Percentiles rank a stretch among this genome's conserved stretches.
These are phyloP conservation scores for Zymoseptoria passerinii DNA, from an alignment of 2,329 filamentous ascomycete species.

Conservation along the genomic window DNA sequence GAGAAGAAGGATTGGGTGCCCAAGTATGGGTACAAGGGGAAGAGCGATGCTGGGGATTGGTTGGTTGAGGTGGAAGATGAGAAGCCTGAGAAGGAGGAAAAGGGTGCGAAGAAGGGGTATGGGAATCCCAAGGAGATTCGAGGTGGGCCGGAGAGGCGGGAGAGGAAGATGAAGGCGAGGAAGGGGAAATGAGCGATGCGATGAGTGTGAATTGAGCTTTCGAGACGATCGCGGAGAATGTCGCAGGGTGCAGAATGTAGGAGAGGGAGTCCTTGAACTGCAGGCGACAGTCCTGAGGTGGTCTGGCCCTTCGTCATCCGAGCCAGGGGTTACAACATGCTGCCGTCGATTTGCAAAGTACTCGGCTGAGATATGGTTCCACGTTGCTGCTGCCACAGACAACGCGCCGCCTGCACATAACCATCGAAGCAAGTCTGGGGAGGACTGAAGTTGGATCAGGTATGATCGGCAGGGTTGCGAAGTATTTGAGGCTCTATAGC, in stretches of 20 bases:
- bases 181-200: slow-evolving; percentile 12
- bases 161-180: slow-evolving; percentile 14
- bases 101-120: slow-evolving; percentile 32
- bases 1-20: slow-evolving; percentile 78
- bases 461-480: too few species aligned
- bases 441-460: too few species aligned
- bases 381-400: too few species aligned
- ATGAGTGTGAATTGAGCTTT: background rate
- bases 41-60: slow-evolving; percentile 65
- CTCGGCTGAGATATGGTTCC: too few species aligned
- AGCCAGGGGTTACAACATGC: too few species aligned
- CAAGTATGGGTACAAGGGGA: slow-evolving; percentile 85
- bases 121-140: slow-evolving; percentile 13
- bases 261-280: background rate
- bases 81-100: slow-evolving; percentile 54
- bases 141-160: slow-evolving; percentile 6
- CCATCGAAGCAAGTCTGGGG: too few species aligned
- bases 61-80: slow-evolving; percentile 78
- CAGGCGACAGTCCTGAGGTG: background rate
- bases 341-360: too few species aligned
- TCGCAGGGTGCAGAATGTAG: background rate
- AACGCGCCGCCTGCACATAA: too few species aligned
- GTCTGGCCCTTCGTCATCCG: too few species aligned
- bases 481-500: too few species aligned
- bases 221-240: background rate